Conservation (phyloP, 768 basidiomycete species). For the Grammothele lineata region DNA sequence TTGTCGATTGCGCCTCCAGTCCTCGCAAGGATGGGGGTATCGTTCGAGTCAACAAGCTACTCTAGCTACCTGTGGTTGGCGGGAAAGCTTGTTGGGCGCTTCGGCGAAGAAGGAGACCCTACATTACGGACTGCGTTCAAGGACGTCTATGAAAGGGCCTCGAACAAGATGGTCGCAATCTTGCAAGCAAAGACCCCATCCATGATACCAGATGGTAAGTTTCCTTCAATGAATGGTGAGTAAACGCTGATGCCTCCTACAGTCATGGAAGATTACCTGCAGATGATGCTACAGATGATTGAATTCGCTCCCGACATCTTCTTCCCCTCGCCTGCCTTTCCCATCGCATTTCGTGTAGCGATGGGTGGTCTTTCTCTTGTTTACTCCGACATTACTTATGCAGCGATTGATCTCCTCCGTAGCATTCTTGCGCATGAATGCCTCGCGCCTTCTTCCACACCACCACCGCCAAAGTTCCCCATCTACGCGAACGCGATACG, state of each 20-base stretch:
- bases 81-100: conserved; percentile 78
- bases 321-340: conserved; percentile 75
- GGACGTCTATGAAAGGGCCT: conserved; percentile 71
- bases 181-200: conserved; percentile 64
- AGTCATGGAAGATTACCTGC: conserved; percentile 96
- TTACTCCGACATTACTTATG: conserved; percentile 77
- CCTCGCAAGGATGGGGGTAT: conserved; percentile 67
- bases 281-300: conserved; percentile 67
- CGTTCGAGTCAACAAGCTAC: conserved; percentile 77
- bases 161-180: conserved; percentile 61
- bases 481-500: conserved; percentile 61
- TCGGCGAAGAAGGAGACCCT: conserved; percentile 61
- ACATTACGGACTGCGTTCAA: conserved; percentile 53
- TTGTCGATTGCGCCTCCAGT: conserved; percentile 67
- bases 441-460: conserved; percentile 39
- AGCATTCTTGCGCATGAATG: conserved; percentile 72
- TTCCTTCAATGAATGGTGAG: not conserved
- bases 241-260: not conserved
- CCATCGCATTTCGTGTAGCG: conserved; percentile 68
- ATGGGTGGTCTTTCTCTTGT: conserved; percentile 81
- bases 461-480: conserved; percentile 55
- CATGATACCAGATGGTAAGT: conserved; percentile 85
- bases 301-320: conserved; percentile 69
- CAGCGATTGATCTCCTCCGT: conserved; percentile 77
- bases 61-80: conserved; percentile 93